Evolutionary conservation across 768 basidiomycete genomes (phyloP), one percentile per base, ranked within the genome.

Genomic region (Boletus vermiculosoides): DNA sequence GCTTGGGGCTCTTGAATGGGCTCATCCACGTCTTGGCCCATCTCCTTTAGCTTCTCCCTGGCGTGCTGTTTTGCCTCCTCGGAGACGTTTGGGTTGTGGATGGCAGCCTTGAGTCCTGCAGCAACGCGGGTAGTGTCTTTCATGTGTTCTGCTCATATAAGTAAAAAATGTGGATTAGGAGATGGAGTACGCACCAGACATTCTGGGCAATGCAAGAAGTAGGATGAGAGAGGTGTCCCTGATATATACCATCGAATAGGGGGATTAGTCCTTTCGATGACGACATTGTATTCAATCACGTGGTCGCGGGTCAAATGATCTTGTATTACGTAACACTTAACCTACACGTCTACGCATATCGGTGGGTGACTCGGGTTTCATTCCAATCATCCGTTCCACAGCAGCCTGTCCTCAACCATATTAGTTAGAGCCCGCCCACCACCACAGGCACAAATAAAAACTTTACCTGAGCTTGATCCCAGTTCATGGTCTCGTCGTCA

Each of bases 401-500:
- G 77, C 78, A 8, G 79, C 82, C 80, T 82, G 56, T 22, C 18
- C 49, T 45, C 47, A 46, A 50, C 5, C 33, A 25, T 18, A 6
- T 68, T 18, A 62, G 12, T n/a, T 23, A 42, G n/a, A n/a, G n/a
- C 33, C 9, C 39, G 18, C 3, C 11, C 4, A 42, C 23, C 20
- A 18, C 15, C 10, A 25, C 12, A 23, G 16, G 49, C 3, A 5
- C 33, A 37, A 20, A 16, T 4, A 5, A 37, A n/a, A 45, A 40
- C 49, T 66, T 55, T 56, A 83, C 86, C 78, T 90, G 86, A 40
- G 82, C 83, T 66, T 88, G 81, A 62, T 87, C 87, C 85, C 84
- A 87, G 57, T 87, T 84, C 63, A 83, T 67, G 11, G 75, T 67
- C 49, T 84, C 85, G 23, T 84, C 85, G 20, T 87, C 86, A 8